phyloP scores from a whole-genome alignment of 164 flowering plant genomes.

The Cinnamomum chago region DNA sequence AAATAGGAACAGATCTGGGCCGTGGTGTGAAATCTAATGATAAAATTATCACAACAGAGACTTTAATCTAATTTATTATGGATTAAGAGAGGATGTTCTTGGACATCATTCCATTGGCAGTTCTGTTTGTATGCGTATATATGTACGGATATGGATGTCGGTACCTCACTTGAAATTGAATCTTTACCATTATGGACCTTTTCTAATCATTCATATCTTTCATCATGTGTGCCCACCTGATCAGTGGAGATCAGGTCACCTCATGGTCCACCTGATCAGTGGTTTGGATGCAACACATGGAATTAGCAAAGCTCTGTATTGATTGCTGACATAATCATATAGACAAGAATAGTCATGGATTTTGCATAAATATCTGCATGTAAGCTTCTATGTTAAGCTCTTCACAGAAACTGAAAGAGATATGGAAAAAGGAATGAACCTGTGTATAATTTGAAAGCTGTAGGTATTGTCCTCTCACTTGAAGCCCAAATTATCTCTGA shows the following conservation, averaged over 20 bases:
- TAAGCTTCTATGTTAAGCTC: neutral
- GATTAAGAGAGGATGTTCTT: neutral
- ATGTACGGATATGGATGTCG: neutral
- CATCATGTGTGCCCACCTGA: neutral
- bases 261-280: neutral
- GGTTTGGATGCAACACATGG: neutral
- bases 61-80: neutral
- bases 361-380: neutral
- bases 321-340: neutral
- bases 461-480: constrained; percentile 72
- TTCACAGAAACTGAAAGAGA: neutral
- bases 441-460: constrained; percentile 86
- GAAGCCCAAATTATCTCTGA: constrained; percentile 87
- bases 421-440: constrained; percentile 27
- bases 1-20: no score
- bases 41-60: no score
- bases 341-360: neutral
- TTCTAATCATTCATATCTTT: neutral
- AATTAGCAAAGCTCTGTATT: neutral
- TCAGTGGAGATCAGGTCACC: neutral
- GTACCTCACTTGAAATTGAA: neutral
- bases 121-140: no score
- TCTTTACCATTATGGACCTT: neutral
- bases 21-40: no score
- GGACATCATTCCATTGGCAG: neutral